phyloP scores from a whole-genome alignment of 176 grass and related monocot genomes.

The Aechmea fasciata region DNA sequence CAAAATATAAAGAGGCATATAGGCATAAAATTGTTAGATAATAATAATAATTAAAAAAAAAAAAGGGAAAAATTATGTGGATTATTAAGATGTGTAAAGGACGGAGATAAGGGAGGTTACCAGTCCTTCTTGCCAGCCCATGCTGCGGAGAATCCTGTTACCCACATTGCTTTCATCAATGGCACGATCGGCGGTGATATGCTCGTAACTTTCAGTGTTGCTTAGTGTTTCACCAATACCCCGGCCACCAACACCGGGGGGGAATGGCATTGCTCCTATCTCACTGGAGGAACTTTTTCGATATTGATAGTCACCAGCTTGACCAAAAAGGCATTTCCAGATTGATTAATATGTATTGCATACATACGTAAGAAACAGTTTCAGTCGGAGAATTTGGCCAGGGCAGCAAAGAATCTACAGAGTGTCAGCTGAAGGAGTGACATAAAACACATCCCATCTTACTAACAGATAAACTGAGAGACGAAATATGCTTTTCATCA shows the following conservation, averaged over 20 bases:
- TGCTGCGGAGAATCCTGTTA: constrained; percentile 86
- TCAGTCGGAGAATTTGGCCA: constrained; percentile 20
- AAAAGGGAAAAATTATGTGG: neutral
- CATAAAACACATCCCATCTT: neutral
- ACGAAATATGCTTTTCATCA: neutral
- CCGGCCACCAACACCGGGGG: constrained; percentile 81
- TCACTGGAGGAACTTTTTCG: constrained; percentile 65
- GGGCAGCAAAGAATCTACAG: constrained; percentile 11
- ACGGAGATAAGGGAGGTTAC: constrained; percentile 20
- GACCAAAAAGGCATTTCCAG: constrained; percentile 73
- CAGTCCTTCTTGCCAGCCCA: constrained; percentile 85
- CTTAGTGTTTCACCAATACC: constrained; percentile 48
- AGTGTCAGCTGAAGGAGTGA: neutral
- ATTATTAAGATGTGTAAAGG: constrained; percentile 9
- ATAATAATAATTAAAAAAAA: no score
- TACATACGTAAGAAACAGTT: constrained; percentile 21
- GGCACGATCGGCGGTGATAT: constrained; percentile 74
- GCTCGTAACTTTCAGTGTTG: constrained; percentile 69
- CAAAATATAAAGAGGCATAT: no score
- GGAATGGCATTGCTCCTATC: constrained; percentile 93
- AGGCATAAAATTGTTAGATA: neutral
- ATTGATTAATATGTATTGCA: constrained; percentile 45
- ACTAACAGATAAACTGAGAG: neutral
- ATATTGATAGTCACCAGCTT: constrained; percentile 58
- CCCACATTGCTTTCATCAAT: constrained; percentile 94